Evolutionary conservation across 345 rosid species (phyloP), one percentile per base, ranked within the genome.

Genomic region (Linum tenue): DNA sequence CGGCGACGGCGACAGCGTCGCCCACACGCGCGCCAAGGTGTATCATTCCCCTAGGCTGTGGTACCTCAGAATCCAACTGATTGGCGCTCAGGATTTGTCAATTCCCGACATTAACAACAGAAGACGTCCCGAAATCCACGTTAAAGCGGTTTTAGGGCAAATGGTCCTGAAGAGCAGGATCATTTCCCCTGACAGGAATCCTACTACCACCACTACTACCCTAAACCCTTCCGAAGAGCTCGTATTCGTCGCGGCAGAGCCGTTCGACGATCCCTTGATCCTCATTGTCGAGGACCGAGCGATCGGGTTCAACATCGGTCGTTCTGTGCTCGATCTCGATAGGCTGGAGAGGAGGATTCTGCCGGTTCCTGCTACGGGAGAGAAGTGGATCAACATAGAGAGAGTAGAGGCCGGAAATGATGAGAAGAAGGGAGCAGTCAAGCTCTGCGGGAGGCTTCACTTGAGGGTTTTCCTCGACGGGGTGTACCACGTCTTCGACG

Each of bases 401-500:
- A 73, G 74, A 36, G 58, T 69, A 4, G 79, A 67, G 68, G 62
- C 31, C 8, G 43, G 39, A 59, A 78, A 70, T 22, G 65, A 35
- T 3, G 77, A 67, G 3, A 70, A 63, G 73, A 76, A 65, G 44
- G 73, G 66, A 73, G 78, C 70, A 50, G 72, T 36, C 55, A 84
- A 68, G n/a, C 77, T 77, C 50, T 81, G 84, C 3, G 76, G 72
- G 22, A 66, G 80, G 69, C 66, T 83, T 48, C 85, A 64, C 56
- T 22, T 72, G n/a, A 69, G 73, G 5, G 70, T 78, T 7, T 82
- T 68, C 65, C 68, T 85, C 10, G 90, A 85, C 5, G 87, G 87
- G 11, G 82, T 81, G 41, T 85, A 85, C 61, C 85, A 85, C 56
- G 90, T 85, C 39, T 64, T 85, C 7, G 85, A 83, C 11, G 90